A percentile compares a stretch with the other conserved stretches of the same genome.
Conservation (phyloP, 495 filamentous ascomycete species). For the Talaromyces trachyspermus region DNA sequence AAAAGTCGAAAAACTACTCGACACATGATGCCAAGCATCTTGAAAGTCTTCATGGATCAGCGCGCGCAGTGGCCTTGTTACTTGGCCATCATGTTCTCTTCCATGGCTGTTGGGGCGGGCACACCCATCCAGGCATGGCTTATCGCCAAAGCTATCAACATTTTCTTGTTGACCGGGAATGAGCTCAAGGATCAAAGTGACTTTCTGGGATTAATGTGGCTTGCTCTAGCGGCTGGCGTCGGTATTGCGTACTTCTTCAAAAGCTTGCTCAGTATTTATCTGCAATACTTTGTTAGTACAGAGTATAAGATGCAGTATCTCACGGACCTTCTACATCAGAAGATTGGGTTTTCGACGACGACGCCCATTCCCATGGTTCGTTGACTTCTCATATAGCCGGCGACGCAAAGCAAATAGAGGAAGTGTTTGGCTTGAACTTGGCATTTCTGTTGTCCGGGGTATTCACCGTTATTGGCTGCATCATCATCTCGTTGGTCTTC, state of each 20-base stretch:
- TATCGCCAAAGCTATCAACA: not conserved
- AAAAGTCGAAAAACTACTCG: not conserved
- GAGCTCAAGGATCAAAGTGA: not conserved
- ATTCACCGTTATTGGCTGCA: conserved; percentile 35
- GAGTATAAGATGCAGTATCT: not conserved
- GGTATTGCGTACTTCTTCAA: not conserved
- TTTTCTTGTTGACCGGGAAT: not conserved
- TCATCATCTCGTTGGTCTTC: conserved; percentile 21
- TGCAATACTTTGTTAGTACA: not conserved
- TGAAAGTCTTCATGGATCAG: not conserved
- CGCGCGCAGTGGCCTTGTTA: not conserved
- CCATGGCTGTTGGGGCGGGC: not conserved
- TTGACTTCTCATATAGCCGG: conserved; percentile 50
- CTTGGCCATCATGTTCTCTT: not conserved
- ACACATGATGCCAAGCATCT: not conserved
- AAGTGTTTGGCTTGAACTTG: conserved; percentile 41
- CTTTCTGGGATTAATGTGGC: conserved; percentile 2
- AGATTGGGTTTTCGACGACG: not conserved
- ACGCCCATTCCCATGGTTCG: conserved; percentile 36
- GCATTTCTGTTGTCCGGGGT: conserved; percentile 18
- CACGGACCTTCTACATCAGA: not conserved
- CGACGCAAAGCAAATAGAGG: conserved; percentile 34
- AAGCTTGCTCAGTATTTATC: not conserved
- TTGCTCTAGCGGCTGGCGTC: not conserved
- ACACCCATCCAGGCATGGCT: conserved; percentile 3